Conservation (phyloP, 2,329 filamentous ascomycete genomes). For the Scedosporium aurantiacum region DNA sequence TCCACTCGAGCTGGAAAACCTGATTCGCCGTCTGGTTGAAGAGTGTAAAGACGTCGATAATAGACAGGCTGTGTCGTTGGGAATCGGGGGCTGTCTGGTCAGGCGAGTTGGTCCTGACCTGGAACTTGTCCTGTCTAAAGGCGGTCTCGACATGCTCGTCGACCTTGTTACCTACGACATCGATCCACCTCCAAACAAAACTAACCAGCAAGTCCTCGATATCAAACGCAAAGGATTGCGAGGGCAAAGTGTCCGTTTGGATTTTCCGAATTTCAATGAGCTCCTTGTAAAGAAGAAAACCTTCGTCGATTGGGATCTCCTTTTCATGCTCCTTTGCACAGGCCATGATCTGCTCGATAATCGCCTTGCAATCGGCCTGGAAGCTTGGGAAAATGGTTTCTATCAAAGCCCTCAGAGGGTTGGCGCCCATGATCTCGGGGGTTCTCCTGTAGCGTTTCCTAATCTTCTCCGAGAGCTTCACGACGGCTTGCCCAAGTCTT, state of each 20-base stretch:
- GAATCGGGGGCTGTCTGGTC: constrained; percentile 60
- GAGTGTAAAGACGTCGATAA: constrained; percentile 85
- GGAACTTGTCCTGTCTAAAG: constrained; percentile 81
- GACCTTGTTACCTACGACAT: constrained; percentile 67
- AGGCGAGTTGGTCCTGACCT: constrained; percentile 55
- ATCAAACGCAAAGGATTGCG: constrained; percentile 70
- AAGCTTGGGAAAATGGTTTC: constrained; percentile 81
- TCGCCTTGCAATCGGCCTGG: constrained; percentile 76
- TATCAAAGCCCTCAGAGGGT: constrained; percentile 58
- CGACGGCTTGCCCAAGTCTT: constrained; percentile 73
- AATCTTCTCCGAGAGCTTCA: constrained; percentile 76
- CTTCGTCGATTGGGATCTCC: constrained; percentile 80
- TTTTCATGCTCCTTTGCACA: constrained; percentile 56
- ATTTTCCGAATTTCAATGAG: constrained; percentile 75
- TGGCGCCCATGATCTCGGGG: constrained; percentile 71
- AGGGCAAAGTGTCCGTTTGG: constrained; percentile 63
- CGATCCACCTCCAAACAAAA: constrained; percentile 95
- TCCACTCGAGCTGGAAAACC: constrained; percentile 78
- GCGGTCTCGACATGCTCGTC: constrained; percentile 79
- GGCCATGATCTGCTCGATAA: constrained; percentile 71
- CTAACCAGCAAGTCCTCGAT: constrained; percentile 77
- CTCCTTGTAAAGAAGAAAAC: constrained; percentile 86
- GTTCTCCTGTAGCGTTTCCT: constrained; percentile 86
- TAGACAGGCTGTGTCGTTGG: constrained; percentile 82
- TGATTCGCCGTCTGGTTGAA: constrained; percentile 90